Evolutionary conservation across 163 green algal genomes (phyloP), one percentile per base, ranked within the genome.

Genomic region (Chlorella variabilis): DNA sequence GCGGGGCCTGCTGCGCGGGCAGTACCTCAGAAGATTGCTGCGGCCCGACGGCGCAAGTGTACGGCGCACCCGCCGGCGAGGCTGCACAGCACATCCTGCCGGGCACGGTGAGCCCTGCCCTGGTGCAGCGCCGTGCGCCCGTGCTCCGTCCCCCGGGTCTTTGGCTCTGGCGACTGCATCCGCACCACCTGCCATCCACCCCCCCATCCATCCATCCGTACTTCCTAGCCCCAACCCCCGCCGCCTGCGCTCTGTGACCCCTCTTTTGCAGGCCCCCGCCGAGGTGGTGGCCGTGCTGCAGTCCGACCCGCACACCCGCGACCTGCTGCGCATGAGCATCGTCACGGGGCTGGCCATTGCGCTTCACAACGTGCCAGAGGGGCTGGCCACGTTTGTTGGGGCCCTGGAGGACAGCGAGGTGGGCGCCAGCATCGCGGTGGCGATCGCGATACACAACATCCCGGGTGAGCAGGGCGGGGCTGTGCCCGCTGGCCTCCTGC

Each of bases 321-420:
- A 77, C 36, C 31, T 49, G 34, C 36, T 71, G 63, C 17, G 6
- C 42, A 71, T 33, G 77, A 71, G 81, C 29, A 59, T 95, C 9
- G 79, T 95, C 56, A 94, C 87, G n/a, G 90, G 58, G 3, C 51
- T 93, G 6, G 91, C 90, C 4, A 93, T 95, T 66, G 87, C 49
- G 3, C 69, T 95, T 21, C 92, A 95, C 84, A 95, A 95, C 81
- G 85, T 95, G 11, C 92, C 92, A 0, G 92, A 95, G 85, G 92
- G 81, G 11, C 77, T 95, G 27, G 92, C 87, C 25, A 93, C 91
- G 11, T 62, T 62, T 25, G 15, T 62, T 8, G 51, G 51, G 15
- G 45, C 45, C 45, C 11, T 54, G 45, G 15, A 54, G 11, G 45
- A 54, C 45, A 54, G 11, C 45, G 15, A 54, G 45, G 45, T 15